phyloP scores from a whole-genome alignment of 2,329 filamentous ascomycete species.

The Pseudogymnoascus sp. region DNA sequence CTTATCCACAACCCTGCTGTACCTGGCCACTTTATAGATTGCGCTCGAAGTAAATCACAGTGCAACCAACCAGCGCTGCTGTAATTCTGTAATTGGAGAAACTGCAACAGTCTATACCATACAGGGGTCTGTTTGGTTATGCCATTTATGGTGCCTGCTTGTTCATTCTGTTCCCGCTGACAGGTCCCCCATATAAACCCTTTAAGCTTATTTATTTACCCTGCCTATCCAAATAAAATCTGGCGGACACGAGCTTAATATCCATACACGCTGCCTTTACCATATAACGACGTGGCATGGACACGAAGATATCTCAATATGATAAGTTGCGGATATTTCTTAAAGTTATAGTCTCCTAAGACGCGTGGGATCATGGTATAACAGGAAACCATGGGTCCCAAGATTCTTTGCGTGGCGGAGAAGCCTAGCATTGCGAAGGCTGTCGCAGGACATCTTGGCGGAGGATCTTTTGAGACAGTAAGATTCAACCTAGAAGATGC shows the following conservation, averaged over 20 bases:
- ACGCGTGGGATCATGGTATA: neutral
- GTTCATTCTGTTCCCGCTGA: neutral
- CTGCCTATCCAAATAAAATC: neutral
- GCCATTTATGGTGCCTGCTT: neutral
- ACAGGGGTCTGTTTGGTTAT: neutral
- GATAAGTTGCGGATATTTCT: neutral
- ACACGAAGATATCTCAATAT: neutral
- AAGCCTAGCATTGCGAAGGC: slow-evolving; percentile 95
- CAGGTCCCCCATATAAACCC: neutral
- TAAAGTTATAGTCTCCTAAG: neutral
- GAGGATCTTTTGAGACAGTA: slow-evolving; percentile 63
- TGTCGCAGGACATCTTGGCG: slow-evolving; percentile 80
- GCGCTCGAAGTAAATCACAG: neutral
- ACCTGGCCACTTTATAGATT: neutral
- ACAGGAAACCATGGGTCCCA: slow-evolving; percentile 22
- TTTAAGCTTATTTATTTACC: slow-evolving; percentile 6
- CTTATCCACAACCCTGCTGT: slow-evolving; percentile 3
- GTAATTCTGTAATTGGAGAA: neutral
- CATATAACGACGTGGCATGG: neutral
- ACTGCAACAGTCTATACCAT: neutral
- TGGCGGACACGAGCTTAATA: neutral
- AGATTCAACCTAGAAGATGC: slow-evolving; percentile 28
- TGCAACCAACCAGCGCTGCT: neutral
- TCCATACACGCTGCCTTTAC: neutral
- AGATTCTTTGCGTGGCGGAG: slow-evolving; percentile 69